These are phyloP conservation scores for Colletotrichum shisoi DNA, from an alignment of 2,329 filamentous ascomycete genomes.

Conservation along the genomic window DNA sequence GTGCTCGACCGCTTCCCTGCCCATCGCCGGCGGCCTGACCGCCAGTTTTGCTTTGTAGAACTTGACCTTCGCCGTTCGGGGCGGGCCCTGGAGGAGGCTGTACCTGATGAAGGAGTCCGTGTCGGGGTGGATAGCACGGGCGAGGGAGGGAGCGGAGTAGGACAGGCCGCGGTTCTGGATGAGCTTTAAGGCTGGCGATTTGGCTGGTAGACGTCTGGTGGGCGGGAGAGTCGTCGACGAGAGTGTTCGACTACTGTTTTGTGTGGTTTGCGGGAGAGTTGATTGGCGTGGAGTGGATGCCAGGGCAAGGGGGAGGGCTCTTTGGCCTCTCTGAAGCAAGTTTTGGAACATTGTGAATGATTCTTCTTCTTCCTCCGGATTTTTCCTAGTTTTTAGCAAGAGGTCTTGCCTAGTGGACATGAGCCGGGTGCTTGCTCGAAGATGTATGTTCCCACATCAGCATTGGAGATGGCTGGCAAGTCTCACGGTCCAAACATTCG, in stretches of 20 bases:
- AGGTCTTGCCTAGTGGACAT: not conserved
- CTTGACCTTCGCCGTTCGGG: not conserved
- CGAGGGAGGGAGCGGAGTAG: slow-evolving; percentile 22
- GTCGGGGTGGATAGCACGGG: not conserved
- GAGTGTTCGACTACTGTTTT: not conserved
- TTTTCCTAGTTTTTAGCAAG: not conserved
- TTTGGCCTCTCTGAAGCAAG: not conserved
- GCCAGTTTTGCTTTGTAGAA: not conserved
- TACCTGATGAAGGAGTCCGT: slow-evolving; percentile 1
- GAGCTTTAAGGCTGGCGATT: not conserved
- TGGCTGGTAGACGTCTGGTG: no score
- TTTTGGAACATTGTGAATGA: not conserved
- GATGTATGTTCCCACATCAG: not conserved
- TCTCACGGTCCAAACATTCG: not conserved
- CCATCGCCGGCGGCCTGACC: not conserved
- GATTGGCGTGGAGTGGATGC: not conserved
- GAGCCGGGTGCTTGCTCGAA: not conserved
- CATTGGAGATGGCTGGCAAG: not conserved
- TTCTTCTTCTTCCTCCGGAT: not conserved
- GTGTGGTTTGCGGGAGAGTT: not conserved
- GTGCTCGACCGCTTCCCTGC: not conserved
- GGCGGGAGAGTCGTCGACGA: no score
- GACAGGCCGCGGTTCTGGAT: slow-evolving; percentile 43
- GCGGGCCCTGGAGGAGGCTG: slow-evolving; percentile 4
- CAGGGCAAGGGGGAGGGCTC: not conserved